These are phyloP conservation scores for Fennellomyces sp. DNA, from an alignment of 371 early-diverging fungal species.

Conservation along the genomic window DNA sequence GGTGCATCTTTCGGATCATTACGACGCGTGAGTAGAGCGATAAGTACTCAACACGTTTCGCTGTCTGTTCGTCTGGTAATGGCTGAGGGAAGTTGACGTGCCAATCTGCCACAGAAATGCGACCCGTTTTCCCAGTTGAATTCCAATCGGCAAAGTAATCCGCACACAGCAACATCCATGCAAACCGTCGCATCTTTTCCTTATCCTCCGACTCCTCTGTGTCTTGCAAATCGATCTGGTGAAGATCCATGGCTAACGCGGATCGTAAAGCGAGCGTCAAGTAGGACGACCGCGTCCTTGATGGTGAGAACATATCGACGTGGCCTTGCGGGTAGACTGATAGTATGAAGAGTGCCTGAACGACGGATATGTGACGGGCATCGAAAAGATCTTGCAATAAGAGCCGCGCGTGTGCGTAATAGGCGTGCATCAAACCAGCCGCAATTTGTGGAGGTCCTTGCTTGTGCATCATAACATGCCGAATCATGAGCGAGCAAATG, in stretches of 20 bases:
- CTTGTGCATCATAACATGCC: constrained; percentile 37
- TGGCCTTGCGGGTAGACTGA: constrained; percentile 45
- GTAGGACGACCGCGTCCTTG: constrained; percentile 25
- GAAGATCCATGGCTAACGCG: constrained; percentile 44
- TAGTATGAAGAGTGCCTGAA: constrained; percentile 42
- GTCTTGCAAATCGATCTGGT: constrained; percentile 23
- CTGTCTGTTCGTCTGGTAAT: constrained; percentile 23
- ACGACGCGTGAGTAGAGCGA: constrained; percentile 40
- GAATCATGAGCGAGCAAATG: constrained; percentile 41
- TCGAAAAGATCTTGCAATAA: constrained; percentile 49
- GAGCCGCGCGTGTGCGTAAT: constrained; percentile 38
- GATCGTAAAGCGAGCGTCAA: constrained; percentile 29
- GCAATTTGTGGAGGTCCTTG: constrained; percentile 27
- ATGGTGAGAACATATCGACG: constrained; percentile 31
- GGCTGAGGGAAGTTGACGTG: constrained; percentile 47
- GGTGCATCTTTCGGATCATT: constrained; percentile 40
- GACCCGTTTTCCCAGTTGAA: constrained; percentile 29
- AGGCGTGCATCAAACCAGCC: constrained; percentile 30
- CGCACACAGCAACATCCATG: constrained; percentile 49
- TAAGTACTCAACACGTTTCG: constrained; percentile 26
- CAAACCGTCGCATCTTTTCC: constrained; percentile 34
- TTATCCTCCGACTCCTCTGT: constrained; percentile 30
- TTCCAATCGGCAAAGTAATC: constrained; percentile 48
- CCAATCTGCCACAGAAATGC: constrained; percentile 39
- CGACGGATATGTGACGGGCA: constrained; percentile 35